Evolutionary conservation across 1,284 basidiomycete species (phyloP), one percentile per base, ranked within the genome.

Genomic region (Pisolithus thermaeus): DNA sequence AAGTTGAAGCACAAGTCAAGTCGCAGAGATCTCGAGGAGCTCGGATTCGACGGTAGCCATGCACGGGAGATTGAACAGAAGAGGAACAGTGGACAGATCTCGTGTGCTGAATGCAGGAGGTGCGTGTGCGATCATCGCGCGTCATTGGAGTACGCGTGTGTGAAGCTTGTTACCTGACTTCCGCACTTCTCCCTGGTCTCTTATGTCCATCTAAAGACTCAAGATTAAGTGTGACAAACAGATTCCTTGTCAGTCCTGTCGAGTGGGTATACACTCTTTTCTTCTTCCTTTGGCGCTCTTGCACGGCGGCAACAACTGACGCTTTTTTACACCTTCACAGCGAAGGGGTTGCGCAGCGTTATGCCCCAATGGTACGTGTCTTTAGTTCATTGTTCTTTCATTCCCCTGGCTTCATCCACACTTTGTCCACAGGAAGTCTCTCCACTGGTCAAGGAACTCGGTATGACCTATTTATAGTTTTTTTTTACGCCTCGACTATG

Each of bases 211-310:
- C 18, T 35, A 16, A 56, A 86, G 85, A 68, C 76, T 83, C 66
- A 87, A 84, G 68, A 80, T 84, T 59, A 84, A 81, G 62, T 88
- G 85, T 69, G 84, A 87, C 75, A 87, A 86, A 73, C 76, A 83
- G 56, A 83, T 87, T 53, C 83, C 84, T 7, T 84, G 83, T 61
- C 80, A 81, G 59, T 83, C 81, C 7, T 85, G 82, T 63, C 80
- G 81, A 71, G 81, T 80, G 62, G 35, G 69, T 60, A 18, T 35
- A 35, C 38, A 23, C 42, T 25, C 9, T 9, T 42, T 20, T 49
- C 36, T 38, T 23, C 39, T 51, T 25, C 46, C 20, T 18, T 16
- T 14, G 12, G 49, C 45, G 12, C 39, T 28, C 42, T 47, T 45
- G 22, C 16, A 7, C 52, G 5, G 16, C 50, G 18, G 7, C 18